Base-by-base conservation (phyloP, 1,284 basidiomycete species). In the Rhodotorula sp. region DNA sequence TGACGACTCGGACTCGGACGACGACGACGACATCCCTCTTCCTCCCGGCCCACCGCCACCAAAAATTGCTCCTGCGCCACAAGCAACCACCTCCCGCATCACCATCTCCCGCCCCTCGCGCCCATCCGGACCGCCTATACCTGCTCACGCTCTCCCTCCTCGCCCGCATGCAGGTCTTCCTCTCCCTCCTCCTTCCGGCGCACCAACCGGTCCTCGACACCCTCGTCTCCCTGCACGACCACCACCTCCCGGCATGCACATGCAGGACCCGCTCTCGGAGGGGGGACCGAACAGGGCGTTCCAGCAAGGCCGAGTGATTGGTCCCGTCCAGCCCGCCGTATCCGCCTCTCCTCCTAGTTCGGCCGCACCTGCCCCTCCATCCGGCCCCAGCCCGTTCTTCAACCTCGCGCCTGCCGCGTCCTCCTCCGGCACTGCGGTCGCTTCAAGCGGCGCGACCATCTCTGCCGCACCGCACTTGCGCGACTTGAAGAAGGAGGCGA, bases 401-500 rank as follows among this genome's bases (percentile, higher is more conserved):
- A 52, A 58, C 31, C 52, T 70, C 65, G 50, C 54, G n/a, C 22
- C 55, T 20, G 15, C 58, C 24, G 56, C 76, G 10, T 54, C 73
- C 51, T 69, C 74, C 4, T 74, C 61, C n/a, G 69, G 69, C 7
- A 65, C 34, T 9, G 59, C 66, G 10, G 4, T 60, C 51, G 30
- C 68, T 20, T 60, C 68, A 0, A 65, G 76, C 22, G 80, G 84
- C 11, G 90, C 90, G 2, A 89, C 86, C 2, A 87, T 95, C 64
- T 88, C 86, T 24, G 92, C 92, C 1, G 91, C 83, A 59, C 92
- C 94, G 2, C 84, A 92, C 77, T 80, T 97, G 56, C 88, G 93
- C 30, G 91, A 97, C 79, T 84, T 96, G 73, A 92, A 92, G 82
- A 93, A 92, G 79, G 93, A 97, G 79, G 87, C 89, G 13, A 94